Evolutionary conservation across 129 eudicot genomes (phyloP).

Genomic region (Chrysanthemum seticuspe): DNA sequence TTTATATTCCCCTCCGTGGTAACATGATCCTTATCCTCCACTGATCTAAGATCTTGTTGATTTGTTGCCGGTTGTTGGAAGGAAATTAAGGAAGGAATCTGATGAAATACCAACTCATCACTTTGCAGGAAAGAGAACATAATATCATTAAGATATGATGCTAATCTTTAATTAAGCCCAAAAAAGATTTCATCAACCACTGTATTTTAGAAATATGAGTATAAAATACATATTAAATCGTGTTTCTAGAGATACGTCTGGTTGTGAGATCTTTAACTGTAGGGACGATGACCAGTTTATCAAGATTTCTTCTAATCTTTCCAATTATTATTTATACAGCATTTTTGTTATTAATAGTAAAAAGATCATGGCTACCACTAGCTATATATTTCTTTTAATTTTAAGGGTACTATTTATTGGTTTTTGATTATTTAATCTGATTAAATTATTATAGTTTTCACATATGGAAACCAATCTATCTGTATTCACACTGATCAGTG

Average conservation of each 20-base stretch:
- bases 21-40: conserved; percentile 1
- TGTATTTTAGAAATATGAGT: conserved; percentile 8
- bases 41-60: conserved; percentile 6
- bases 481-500: conserved; percentile 29
- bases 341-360: neutral
- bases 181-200: conserved; percentile 31
- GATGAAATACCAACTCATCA: conserved; percentile 34
- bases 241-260: conserved; percentile 19
- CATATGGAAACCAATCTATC: conserved; percentile 21
- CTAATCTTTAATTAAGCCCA: conserved; percentile 23
- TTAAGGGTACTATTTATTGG: neutral
- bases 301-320: conserved; percentile 27
- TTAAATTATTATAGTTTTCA: conserved; percentile 10
- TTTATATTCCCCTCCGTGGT: conserved; percentile 17
- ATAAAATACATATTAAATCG: conserved; percentile 22
- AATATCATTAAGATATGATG: neutral
- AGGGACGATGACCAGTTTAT: conserved; percentile 23
- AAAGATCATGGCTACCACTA: conserved; percentile 4
- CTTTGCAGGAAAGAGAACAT: conserved; percentile 53
- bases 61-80: conserved; percentile 30
- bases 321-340: conserved; percentile 7
- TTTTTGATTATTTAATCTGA: neutral
- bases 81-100: conserved; percentile 30
- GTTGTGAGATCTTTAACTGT: conserved; percentile 25
- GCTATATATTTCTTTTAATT: neutral